Percentiles rank a stretch among this genome's conserved stretches.
These are phyloP conservation scores for Hyphopichia fennica DNA, from an alignment of 1,139 yeast genomes.

Conservation along the genomic window DNA sequence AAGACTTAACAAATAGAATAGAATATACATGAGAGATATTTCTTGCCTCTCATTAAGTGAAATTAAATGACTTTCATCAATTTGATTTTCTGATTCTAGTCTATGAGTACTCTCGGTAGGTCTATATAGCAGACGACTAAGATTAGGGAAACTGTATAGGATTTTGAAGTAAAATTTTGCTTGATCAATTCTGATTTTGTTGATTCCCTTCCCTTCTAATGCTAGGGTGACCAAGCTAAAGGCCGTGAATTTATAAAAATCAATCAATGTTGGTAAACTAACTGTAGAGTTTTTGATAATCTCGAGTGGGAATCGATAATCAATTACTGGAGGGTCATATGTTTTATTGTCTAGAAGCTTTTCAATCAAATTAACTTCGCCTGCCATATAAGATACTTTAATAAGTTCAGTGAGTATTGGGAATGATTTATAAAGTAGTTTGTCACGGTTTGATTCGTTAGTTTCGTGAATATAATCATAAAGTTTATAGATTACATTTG, in stretches of 20 bases:
- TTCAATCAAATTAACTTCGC: slow-evolving; percentile 19
- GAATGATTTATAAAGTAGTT: slow-evolving; percentile 10
- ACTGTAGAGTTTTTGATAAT: slow-evolving; percentile 15
- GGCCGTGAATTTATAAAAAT: slow-evolving; percentile 32
- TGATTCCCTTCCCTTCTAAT: slow-evolving; percentile 7
- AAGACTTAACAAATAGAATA: slow-evolving; percentile 26
- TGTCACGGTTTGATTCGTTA: slow-evolving; percentile 6
- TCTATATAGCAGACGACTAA: slow-evolving; percentile 8
- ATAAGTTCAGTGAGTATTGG: slow-evolving; percentile 21
- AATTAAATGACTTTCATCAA: background rate
- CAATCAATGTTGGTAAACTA: slow-evolving; percentile 20
- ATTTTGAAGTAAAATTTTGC: slow-evolving; percentile 30
- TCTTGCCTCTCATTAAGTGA: slow-evolving; percentile 30
- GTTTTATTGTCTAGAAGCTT: slow-evolving; percentile 13
- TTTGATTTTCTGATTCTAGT: background rate
- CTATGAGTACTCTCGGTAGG: background rate
- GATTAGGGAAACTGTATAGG: slow-evolving; percentile 26
- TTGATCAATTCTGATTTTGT: slow-evolving; percentile 11
- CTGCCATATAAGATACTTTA: slow-evolving; percentile 22
- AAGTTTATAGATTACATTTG: slow-evolving; percentile 7
- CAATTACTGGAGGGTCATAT: slow-evolving; percentile 5
- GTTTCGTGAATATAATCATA: slow-evolving; percentile 4
- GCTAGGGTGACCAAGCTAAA: slow-evolving; percentile 28
- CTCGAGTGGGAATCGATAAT: slow-evolving; percentile 23
- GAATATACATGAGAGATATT: slow-evolving; percentile 29